Evolutionary conservation across 2,329 filamentous ascomycete genomes (phyloP).

Genomic region (Myriosclerotinia duriaeana): DNA sequence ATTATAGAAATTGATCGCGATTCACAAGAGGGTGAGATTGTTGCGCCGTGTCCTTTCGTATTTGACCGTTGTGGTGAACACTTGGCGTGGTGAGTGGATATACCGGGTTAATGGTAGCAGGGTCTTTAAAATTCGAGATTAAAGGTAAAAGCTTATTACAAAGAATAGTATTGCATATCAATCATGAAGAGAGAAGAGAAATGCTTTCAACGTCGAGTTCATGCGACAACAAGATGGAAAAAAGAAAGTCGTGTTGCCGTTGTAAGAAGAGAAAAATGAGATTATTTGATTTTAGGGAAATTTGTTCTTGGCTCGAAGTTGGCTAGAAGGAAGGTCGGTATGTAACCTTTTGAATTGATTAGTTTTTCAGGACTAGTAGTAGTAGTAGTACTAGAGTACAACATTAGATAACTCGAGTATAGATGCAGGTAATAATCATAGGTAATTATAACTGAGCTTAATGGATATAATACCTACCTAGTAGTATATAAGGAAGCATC

Average conservation of each 20-base stretch:
- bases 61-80: slow-evolving; percentile 20
- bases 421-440: no score
- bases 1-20: slow-evolving; percentile 8
- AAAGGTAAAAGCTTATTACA: slow-evolving; percentile 1
- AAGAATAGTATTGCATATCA: slow-evolving; percentile 3
- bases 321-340: neutral
- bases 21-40: slow-evolving; percentile 20
- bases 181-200: neutral
- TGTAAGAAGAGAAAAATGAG: neutral
- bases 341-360: neutral
- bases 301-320: slow-evolving; percentile 20
- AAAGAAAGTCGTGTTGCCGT: neutral
- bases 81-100: slow-evolving; percentile 25
- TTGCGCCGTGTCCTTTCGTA: slow-evolving; percentile 24
- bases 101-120: slow-evolving; percentile 11
- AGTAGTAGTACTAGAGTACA: no score
- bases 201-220: slow-evolving; percentile 8
- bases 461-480: neutral
- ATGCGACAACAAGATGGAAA: neutral
- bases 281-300: slow-evolving; percentile 14
- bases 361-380: neutral
- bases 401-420: no score
- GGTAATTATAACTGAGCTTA: no score
- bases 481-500: neutral
- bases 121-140: slow-evolving; percentile 9